phyloP scores from a whole-genome alignment of 768 basidiomycete species.

The Myochromella boudieri region DNA sequence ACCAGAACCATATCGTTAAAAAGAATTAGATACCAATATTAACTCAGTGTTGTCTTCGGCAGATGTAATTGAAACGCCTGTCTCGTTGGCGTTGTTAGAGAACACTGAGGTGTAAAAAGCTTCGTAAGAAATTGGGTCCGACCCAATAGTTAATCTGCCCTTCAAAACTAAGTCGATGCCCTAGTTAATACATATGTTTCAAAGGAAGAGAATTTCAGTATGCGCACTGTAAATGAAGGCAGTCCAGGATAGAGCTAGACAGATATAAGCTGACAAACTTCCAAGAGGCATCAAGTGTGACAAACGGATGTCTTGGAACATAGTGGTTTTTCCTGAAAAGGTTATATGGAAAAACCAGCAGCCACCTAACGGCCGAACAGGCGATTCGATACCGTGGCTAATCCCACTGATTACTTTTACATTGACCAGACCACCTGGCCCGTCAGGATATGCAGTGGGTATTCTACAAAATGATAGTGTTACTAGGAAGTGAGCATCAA shows the following conservation, averaged over 20 bases:
- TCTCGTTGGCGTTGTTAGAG: constrained; percentile 55
- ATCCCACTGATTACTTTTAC: constrained; percentile 90
- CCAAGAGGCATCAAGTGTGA: constrained; percentile 2
- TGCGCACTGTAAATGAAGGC: constrained; percentile 78
- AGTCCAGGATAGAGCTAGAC: constrained; percentile 81
- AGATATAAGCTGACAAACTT: background rate
- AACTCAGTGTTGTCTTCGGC: constrained; percentile 66
- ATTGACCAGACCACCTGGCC: constrained; percentile 61
- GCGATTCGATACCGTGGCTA: constrained; percentile 83
- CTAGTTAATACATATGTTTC: constrained; percentile 13
- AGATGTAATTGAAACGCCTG: constrained; percentile 67
- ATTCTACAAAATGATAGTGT: constrained; percentile 41
- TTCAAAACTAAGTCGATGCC: too few relatives aligned
- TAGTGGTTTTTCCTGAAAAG: constrained; percentile 57
- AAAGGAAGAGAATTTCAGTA: background rate
- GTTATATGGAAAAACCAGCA: constrained; percentile 90
- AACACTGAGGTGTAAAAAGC: constrained; percentile 84
- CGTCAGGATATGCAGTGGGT: constrained; percentile 71
- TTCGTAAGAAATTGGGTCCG: constrained; percentile 40
- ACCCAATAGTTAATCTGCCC: constrained; percentile 65
- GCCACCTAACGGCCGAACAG: constrained; percentile 87
- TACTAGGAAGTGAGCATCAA: background rate
- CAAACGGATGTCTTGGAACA: constrained; percentile 86
- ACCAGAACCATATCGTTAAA: background rate
- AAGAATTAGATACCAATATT: constrained; percentile 56